These are phyloP conservation scores for Straminergon stramineum DNA, from an alignment of 225 moss, liverwort and hornwort species.

Conservation along the genomic window DNA sequence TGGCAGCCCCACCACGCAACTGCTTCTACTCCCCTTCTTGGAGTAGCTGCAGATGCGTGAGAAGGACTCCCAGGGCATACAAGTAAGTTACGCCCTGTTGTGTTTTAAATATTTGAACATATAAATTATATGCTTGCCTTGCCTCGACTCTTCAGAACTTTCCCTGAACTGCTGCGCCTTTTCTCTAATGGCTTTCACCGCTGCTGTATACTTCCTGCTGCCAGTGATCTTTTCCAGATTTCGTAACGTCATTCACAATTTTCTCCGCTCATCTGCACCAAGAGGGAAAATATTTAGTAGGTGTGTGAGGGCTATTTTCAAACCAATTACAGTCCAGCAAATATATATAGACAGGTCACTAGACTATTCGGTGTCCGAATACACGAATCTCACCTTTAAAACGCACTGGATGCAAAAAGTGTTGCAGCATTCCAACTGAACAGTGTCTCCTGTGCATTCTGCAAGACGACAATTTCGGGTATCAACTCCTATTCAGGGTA, in stretches of 20 bases:
- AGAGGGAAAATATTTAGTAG: background rate
- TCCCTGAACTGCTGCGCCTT: background rate
- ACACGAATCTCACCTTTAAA: slow-evolving; percentile 45
- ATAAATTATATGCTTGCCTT: slow-evolving; percentile 47
- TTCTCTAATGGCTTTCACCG: slow-evolving; percentile 7
- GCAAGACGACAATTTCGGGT: background rate
- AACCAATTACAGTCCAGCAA: background rate
- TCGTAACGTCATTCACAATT: slow-evolving; percentile 9
- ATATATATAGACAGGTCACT: background rate
- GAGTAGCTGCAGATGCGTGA: slow-evolving; percentile 38
- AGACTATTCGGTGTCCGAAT: background rate
- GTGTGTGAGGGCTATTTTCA: background rate
- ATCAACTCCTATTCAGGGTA: background rate
- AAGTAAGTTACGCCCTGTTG: slow-evolving; percentile 25
- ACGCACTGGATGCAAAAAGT: slow-evolving; percentile 96
- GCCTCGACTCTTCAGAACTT: slow-evolving; percentile 13
- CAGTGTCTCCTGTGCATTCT: slow-evolving; percentile 50
- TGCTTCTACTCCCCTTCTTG: slow-evolving; percentile 50
- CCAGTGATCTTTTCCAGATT: slow-evolving; percentile 8
- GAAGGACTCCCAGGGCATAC: slow-evolving; percentile 32
- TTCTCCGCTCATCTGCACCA: slow-evolving; percentile 18
- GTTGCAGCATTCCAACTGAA: slow-evolving; percentile 79
- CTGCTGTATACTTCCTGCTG: slow-evolving; percentile 12
- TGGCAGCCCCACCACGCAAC: slow-evolving; percentile 55
- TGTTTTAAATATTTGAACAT: slow-evolving; percentile 62